Evolutionary conservation across 352 stramenopile species (phyloP).

Genomic region (Poterioochromonas sp.): DNA sequence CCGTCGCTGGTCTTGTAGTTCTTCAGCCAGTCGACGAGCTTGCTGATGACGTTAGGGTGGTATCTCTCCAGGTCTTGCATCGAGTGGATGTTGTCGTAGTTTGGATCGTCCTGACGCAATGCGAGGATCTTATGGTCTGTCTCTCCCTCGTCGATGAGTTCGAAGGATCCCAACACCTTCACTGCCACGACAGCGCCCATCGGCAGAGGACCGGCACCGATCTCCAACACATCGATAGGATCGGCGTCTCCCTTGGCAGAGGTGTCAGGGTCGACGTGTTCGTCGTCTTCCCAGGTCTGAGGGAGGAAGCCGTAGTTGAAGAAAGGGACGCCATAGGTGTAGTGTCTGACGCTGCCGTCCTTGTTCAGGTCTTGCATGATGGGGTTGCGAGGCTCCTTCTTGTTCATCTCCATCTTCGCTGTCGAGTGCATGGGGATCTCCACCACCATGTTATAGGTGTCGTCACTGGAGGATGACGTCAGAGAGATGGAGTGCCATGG

Average conservation of each 20-base stretch:
- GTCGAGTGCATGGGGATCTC: conserved; percentile 95
- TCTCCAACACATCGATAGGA: conserved; percentile 96
- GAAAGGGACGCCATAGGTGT: conserved; percentile 91
- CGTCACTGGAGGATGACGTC: conserved; percentile 56
- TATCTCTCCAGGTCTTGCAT: conserved; percentile 76
- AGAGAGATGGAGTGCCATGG: conserved; percentile 96
- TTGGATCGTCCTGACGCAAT: conserved; percentile 73
- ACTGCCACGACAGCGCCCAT: conserved; percentile 92
- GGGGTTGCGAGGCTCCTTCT: conserved; percentile 79
- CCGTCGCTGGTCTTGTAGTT: conserved; percentile 97
- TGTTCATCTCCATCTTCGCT: conserved; percentile 98
- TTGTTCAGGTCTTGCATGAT: conserved; percentile 98
- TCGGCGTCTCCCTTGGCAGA: conserved; percentile 95
- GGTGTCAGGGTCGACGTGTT: conserved; percentile 54
- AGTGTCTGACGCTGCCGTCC: conserved; percentile 83
- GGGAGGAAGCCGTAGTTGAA: conserved; percentile 98
- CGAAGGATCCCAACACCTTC: conserved; percentile 89
- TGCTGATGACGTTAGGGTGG: conserved; percentile 76
- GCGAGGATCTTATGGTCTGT: conserved; percentile 97
- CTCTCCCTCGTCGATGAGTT: conserved; percentile 95
- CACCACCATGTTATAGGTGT: conserved; percentile 92
- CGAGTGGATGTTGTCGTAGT: conserved; percentile 67
- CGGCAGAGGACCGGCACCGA: conserved; percentile 71
- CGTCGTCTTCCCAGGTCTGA: conserved; percentile 97
- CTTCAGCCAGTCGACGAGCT: conserved; percentile 88